These are phyloP conservation scores for Hericium erinaceus DNA, from an alignment of 768 basidiomycete species.

Conservation along the genomic window DNA sequence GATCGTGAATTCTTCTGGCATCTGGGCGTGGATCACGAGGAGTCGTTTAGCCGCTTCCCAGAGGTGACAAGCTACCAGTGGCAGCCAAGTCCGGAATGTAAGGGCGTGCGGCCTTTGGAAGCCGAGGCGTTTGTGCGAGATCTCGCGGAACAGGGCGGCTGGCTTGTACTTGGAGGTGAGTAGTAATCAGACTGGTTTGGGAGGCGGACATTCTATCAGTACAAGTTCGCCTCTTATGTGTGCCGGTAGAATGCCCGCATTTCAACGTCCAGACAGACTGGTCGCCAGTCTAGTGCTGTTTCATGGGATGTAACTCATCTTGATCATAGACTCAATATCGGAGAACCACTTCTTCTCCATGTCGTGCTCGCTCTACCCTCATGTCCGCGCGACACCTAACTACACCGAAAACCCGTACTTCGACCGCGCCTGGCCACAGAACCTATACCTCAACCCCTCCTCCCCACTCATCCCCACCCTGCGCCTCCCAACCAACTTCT, in stretches of 20 bases:
- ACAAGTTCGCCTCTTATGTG: background rate
- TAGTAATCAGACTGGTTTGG: background rate
- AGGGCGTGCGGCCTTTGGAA: slow-evolving; percentile 30
- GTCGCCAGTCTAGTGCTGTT: background rate
- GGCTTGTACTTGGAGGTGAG: slow-evolving; percentile 56
- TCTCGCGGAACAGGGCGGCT: slow-evolving; percentile 61
- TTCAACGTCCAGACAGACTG: background rate
- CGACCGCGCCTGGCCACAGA: slow-evolving; percentile 58
- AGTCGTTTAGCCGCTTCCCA: slow-evolving; percentile 45
- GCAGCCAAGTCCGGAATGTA: slow-evolving; percentile 38
- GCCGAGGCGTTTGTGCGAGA: slow-evolving; percentile 39
- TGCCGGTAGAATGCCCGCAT: background rate
- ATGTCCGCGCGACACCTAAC: slow-evolving; percentile 56
- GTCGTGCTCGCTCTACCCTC: slow-evolving; percentile 56
- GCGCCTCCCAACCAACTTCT: slow-evolving; percentile 40
- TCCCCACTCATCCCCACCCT: slow-evolving; percentile 40
- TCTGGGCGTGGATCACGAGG: slow-evolving; percentile 40
- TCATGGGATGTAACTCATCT: too few species aligned
- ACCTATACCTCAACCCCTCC: slow-evolving; percentile 48
- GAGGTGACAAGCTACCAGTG: slow-evolving; percentile 42
- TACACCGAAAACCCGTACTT: slow-evolving; percentile 44
- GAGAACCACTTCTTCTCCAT: slow-evolving; percentile 71
- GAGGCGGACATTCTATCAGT: background rate
- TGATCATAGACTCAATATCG: slow-evolving; percentile 47
- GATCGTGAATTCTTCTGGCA: slow-evolving; percentile 58